Conservation (phyloP, 768 basidiomycete species). For the Leccinellum rugosiceps region DNA sequence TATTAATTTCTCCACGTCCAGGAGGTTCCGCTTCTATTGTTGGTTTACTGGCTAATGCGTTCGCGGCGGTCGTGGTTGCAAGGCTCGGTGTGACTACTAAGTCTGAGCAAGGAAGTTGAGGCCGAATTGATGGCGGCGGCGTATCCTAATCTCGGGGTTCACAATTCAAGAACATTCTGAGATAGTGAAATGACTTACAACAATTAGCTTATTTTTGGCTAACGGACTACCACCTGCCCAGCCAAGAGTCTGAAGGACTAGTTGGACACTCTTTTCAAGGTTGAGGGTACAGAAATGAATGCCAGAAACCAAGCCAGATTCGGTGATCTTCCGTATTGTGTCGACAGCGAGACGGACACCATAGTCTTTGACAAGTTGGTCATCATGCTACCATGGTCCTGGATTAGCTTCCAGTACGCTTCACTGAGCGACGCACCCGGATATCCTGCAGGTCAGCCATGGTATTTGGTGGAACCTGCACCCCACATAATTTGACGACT, state of each 20-base stretch:
- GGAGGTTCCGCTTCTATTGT: conserved; percentile 48
- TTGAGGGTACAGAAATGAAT: conserved; percentile 97
- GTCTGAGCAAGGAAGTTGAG: conserved; percentile 29
- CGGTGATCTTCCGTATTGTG: conserved; percentile 65
- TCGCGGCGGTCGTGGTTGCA: conserved; percentile 62
- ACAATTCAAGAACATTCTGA: background rate
- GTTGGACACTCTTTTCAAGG: conserved; percentile 91
- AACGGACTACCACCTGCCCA: conserved; percentile 57
- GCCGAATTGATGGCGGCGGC: conserved; percentile 31
- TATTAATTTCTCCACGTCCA: conserved; percentile 71
- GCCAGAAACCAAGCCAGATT: conserved; percentile 58
- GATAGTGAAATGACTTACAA: conserved; percentile 37
- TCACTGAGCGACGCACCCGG: conserved; percentile 47
- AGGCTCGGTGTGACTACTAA: conserved; percentile 60
- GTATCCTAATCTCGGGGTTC: conserved; percentile 36
- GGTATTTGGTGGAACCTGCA: conserved; percentile 66
- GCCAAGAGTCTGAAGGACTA: conserved; percentile 73
- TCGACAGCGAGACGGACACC: conserved; percentile 83
- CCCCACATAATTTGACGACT: conserved; percentile 84
- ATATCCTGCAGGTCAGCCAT: conserved; percentile 69
- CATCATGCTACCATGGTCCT: conserved; percentile 66
- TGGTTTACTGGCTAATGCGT: conserved; percentile 50
- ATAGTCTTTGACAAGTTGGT: conserved; percentile 90
- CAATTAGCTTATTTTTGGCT: conserved; percentile 63
- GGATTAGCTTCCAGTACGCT: background rate